Conservation (phyloP, 2,329 filamentous ascomycete species). For the Fusarium domesticum region DNA sequence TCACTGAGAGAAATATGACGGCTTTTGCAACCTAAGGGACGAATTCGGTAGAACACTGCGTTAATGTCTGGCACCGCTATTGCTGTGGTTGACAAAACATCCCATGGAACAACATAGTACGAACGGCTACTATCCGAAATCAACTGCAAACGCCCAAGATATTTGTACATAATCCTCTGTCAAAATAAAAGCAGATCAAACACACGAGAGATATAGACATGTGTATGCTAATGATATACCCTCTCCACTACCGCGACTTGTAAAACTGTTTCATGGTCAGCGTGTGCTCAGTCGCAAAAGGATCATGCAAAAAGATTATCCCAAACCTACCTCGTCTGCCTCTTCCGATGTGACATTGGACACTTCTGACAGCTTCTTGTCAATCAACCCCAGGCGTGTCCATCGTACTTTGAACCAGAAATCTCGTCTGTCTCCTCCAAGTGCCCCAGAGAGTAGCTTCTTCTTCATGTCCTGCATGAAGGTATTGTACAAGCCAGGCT, state of each 20-base stretch:
- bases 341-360: conserved; percentile 68
- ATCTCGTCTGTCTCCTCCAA: conserved; percentile 75
- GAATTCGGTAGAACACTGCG: too few relatives aligned
- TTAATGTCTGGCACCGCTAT: too few relatives aligned
- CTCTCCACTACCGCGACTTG: conserved; percentile 31
- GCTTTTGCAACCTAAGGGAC: too few relatives aligned
- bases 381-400: conserved; percentile 70
- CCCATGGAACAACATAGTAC: too few relatives aligned
- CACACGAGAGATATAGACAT: conserved; percentile 1
- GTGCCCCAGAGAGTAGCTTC: conserved; percentile 62
- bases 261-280: conserved; percentile 37
- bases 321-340: conserved; percentile 55
- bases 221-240: conserved; percentile 3
- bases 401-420: conserved; percentile 76
- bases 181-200: neutral
- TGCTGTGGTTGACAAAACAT: too few relatives aligned
- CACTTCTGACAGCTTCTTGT: conserved; percentile 56
- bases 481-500: conserved; percentile 72
- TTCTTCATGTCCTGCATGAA: conserved; percentile 70
- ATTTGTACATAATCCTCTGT: too few relatives aligned
- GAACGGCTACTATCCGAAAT: too few relatives aligned
- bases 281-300: conserved; percentile 3
- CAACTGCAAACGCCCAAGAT: too few relatives aligned
- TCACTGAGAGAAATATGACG: too few relatives aligned
- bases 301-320: neutral